Base-by-base conservation (phyloP, 176 grass and related monocot species). In the Sorghum bicolor region DNA sequence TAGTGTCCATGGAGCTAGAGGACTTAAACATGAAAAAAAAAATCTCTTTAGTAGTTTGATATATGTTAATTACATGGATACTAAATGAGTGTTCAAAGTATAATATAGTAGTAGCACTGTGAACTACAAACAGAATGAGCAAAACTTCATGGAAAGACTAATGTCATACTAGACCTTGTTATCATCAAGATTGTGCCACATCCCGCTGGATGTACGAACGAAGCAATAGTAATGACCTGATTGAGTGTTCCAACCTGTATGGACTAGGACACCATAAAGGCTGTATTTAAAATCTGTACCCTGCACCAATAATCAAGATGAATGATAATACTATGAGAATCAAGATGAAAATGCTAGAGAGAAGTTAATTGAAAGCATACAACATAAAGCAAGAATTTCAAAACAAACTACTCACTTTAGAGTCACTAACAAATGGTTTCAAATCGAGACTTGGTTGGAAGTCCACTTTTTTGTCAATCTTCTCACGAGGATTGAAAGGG, bases 111-210 rank as follows among this genome's bases (percentile, higher is more conserved):
- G 28, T 64, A 83, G 55, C 28, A 72, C 9, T 57, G 38, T 58
- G 13, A 90, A 74, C 10, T 29, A 66, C 40, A 77, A 72, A 57
- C 5, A 16, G 29, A 82, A 69, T 33, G 8, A 43, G 61, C 83
- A 90, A 34, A 68, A 41, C 25, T 75, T 50, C 63, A 82, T 22
- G 0, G 13, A n/a, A 77, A 72, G 73, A 63, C 0, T 47, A 71
- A 50, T 31, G 36, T 7, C 50, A 84, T 32, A 61, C 48, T 75
- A 79, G 84, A 95, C 96, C 96, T 96, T 83, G 63, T 99, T 99
- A 96, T 99, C 96, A 52, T 98, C 93, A 81, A 98, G 93, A 88
- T 88, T 93, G 84, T 99, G 96, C 96, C 96, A 99, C 93, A 96
- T 92, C 76, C 96, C 89, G 85, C 89, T 99, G 44, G 96, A 99